These are phyloP conservation scores for Emmonsiellopsis sp. DNA, from an alignment of 2,329 filamentous ascomycete genomes.

Conservation along the genomic window DNA sequence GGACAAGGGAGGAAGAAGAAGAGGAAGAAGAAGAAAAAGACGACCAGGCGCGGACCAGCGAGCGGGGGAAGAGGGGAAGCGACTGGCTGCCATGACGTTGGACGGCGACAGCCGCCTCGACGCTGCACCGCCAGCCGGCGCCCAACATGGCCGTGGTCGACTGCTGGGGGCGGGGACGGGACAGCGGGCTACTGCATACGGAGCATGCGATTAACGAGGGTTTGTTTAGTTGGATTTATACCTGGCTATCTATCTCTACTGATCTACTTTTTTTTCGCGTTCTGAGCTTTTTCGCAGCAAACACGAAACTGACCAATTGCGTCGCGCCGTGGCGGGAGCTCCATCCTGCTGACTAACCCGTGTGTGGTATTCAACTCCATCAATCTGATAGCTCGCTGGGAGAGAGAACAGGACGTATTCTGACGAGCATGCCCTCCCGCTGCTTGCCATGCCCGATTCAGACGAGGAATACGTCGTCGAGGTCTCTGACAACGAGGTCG, in stretches of 20 bases:
- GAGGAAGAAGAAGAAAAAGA: slow-evolving; percentile 2
- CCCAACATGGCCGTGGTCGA: no score
- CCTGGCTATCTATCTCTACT: no score
- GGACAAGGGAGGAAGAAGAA: background rate
- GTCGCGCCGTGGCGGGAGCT: background rate
- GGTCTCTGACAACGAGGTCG: slow-evolving; percentile 35
- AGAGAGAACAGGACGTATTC: background rate
- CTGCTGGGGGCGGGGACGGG: no score
- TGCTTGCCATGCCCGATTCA: slow-evolving; percentile 33
- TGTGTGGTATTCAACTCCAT: background rate
- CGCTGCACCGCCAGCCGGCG: background rate
- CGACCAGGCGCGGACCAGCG: background rate
- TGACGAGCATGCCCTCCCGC: background rate
- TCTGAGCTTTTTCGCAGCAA: no score
- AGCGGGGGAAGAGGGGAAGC: slow-evolving; percentile 1
- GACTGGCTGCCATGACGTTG: background rate
- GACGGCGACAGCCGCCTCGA: background rate
- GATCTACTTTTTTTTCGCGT: no score
- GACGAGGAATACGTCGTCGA: slow-evolving; percentile 45
- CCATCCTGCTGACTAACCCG: background rate
- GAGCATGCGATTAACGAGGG: no score
- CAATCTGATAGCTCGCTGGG: background rate
- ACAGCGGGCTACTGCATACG: no score
- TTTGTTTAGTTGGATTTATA: no score
- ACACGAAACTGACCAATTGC: no score